Conservation (phyloP, 257 asterid genomes). For the Nicotiana tomentosiformis region DNA sequence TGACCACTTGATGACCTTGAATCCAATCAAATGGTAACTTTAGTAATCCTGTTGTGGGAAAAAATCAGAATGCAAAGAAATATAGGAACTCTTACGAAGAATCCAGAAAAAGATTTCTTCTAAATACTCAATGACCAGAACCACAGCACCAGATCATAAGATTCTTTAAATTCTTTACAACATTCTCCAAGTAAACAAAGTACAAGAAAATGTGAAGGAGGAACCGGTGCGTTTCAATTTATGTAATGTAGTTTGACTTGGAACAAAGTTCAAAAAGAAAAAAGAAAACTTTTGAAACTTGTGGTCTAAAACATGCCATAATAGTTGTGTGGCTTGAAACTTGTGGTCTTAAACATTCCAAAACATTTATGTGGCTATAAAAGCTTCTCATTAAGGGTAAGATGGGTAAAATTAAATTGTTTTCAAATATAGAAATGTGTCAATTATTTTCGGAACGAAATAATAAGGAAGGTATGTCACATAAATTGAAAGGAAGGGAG, state of each 20-base stretch:
- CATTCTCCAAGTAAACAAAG: background rate
- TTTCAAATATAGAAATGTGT: no score
- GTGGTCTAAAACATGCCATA: no score
- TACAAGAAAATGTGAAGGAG: background rate
- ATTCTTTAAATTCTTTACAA: background rate
- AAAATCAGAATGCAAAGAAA: background rate
- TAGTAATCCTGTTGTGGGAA: background rate
- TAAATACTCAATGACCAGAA: background rate
- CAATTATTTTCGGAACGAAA: no score
- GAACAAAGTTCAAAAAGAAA: no score
- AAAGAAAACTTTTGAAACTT: no score
- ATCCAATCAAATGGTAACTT: background rate
- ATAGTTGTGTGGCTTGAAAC: no score
- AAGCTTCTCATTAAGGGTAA: no score
- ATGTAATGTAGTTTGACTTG: no score
- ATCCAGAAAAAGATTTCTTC: background rate
- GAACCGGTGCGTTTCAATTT: background rate
- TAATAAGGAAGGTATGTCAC: no score
- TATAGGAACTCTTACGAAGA: background rate
- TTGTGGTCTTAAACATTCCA: no score
- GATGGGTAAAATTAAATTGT: no score
- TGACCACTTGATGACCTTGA: background rate
- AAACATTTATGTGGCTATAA: no score
- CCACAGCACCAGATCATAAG: background rate
- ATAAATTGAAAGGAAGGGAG: background rate